A percentile compares a stretch with the other conserved stretches of the same genome.
phyloP scores from a whole-genome alignment of 2,329 filamentous ascomycete genomes.

The Alternaria hordeiaustralica region DNA sequence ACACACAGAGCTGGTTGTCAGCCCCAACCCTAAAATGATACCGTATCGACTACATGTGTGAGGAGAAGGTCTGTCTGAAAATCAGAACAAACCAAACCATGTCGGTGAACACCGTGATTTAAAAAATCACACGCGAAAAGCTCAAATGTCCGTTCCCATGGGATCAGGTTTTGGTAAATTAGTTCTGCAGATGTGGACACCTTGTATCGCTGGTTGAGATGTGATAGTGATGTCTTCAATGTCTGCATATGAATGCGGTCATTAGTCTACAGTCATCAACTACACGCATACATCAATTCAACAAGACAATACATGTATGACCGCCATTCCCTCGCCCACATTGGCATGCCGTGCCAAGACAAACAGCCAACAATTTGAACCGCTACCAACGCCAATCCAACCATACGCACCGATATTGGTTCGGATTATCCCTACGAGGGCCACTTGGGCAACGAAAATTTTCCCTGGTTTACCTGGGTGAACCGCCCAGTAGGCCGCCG shows the following conservation, averaged over 20 bases:
- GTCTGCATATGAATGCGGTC: not conserved
- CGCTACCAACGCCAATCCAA: slow-evolving; percentile 7
- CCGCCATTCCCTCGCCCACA: not conserved
- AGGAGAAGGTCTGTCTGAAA: too few species aligned
- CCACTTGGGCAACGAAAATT: slow-evolving; percentile 11
- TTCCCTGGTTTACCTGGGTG: not conserved
- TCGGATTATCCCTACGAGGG: slow-evolving; percentile 4
- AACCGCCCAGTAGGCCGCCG: not conserved
- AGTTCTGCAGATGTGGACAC: too few species aligned
- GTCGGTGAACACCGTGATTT: too few species aligned
- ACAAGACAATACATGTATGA: slow-evolving; percentile 1
- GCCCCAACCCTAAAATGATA: too few species aligned
- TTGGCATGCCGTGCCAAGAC: not conserved
- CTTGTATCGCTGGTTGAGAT: too few species aligned
- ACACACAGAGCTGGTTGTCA: too few species aligned
- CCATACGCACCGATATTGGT: not conserved
- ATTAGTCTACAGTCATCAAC: slow-evolving; percentile 1
- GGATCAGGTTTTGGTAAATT: too few species aligned
- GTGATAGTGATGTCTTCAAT: not conserved
- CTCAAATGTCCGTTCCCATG: too few species aligned
- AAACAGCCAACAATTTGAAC: not conserved
- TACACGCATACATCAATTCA: not conserved
- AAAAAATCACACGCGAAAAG: too few species aligned
- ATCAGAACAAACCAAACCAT: too few species aligned
- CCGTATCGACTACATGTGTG: too few species aligned